phyloP scores from a whole-genome alignment of 352 stramenopile species.

The Pilasporangium apinafurcum region DNA sequence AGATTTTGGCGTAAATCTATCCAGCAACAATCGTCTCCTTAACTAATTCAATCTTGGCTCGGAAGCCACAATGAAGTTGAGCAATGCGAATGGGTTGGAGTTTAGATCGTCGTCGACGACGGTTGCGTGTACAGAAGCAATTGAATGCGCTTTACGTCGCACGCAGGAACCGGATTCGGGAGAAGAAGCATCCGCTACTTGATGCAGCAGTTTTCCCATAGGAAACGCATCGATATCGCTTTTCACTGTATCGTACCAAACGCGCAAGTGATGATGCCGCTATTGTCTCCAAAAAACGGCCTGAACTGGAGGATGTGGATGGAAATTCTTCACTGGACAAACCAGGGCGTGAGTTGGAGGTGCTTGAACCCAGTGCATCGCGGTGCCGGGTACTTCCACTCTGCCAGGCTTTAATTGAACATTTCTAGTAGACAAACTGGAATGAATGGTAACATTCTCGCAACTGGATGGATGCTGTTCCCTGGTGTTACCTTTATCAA shows the following conservation, averaged over 20 bases:
- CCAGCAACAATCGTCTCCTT: too few relatives aligned
- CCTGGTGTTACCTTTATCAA: too few relatives aligned
- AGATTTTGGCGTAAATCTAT: too few relatives aligned
- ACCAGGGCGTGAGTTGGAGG: not conserved
- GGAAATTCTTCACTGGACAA: slow-evolving; percentile 10
- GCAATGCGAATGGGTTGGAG: too few relatives aligned
- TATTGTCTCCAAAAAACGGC: slow-evolving; percentile 5
- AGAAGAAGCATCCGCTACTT: slow-evolving; percentile 24
- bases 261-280: slow-evolving; percentile 20
- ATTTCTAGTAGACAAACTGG: not conserved
- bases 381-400: not conserved
- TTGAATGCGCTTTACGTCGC: slow-evolving; percentile 29
- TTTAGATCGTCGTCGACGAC: too few relatives aligned
- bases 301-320: too few relatives aligned
- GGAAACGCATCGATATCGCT: slow-evolving; percentile 13
- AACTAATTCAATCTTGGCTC: too few relatives aligned
- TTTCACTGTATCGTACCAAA: slow-evolving; percentile 23
- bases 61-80: too few relatives aligned
- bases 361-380: not conserved
- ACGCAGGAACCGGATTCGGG: slow-evolving; percentile 24
- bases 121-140: slow-evolving; percentile 30
- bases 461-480: too few relatives aligned
- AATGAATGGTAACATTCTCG: too few relatives aligned
- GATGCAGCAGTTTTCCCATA: slow-evolving; percentile 15
- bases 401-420: not conserved